Base-by-base conservation (phyloP, 257 asterid genomes). In the Solanum pinnatisectum region DNA sequence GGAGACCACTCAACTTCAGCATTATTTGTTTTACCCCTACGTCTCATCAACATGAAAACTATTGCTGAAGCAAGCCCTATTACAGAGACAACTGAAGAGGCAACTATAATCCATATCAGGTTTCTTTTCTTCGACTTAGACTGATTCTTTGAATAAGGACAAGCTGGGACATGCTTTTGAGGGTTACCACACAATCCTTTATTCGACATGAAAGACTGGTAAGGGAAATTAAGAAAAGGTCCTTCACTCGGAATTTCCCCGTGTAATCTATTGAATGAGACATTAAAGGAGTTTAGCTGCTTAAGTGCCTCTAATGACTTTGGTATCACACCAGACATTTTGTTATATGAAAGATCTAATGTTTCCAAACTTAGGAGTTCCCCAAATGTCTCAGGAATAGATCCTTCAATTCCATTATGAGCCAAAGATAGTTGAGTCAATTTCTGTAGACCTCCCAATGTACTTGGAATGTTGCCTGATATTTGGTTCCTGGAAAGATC, bases 331-430 rank as follows among this genome's bases (percentile, higher is more conserved):
- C 93, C 91, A 3, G 91, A 86, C 23, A 92, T 88, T 20, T 90
- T 84, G 88, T 92, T 92, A 33, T 49, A 92, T 2, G 93, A 91
- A 0, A 91, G 89, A 33, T 92, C 92, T 42, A 92, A 67, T 1
- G 39, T 10, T 40, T 87, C 88, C 79, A 92, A 78, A 83, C 70
- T 46, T 70, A 84, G 2, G 86, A 90, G 77, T 6, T 72, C 67
- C n/a, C 87, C 78, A 59, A 88, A 7, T 33, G 91, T 88, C 1
- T 72, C 91, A 5, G 93, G 93, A 86, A 90, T 88, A 5, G 86
- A 27, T 14, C 92, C 94, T 71, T 89, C 23, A 35, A 92, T 82
- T 27, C 22, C 30, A 23, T 92, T 92, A 9, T 84, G 37, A 13
- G 92, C 92, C 42, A 92, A 77, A n/a, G 72, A 92, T 5, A 92